These are phyloP conservation scores for Entomophthora muscae DNA, from an alignment of 371 early-diverging fungal species.

Conservation along the genomic window DNA sequence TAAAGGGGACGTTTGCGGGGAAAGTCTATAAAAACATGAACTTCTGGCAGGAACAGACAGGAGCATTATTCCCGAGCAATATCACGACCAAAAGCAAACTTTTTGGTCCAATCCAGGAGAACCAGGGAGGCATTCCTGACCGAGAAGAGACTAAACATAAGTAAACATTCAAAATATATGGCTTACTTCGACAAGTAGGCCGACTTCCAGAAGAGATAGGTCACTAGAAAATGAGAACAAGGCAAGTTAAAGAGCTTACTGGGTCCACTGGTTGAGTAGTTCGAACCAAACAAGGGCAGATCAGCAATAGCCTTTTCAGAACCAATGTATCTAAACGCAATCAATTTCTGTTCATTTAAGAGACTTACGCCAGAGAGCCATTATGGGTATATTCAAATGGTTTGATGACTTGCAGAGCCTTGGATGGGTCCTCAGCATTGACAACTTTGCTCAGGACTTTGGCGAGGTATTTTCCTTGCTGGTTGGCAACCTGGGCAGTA, in stretches of 20 bases:
- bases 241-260: slow-evolving; percentile 13
- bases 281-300: slow-evolving; percentile 53
- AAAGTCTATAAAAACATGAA: no score
- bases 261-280: slow-evolving; percentile 47
- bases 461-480: slow-evolving; percentile 76
- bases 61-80: slow-evolving; percentile 20
- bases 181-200: slow-evolving; percentile 35
- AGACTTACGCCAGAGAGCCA: slow-evolving; percentile 59
- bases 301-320: slow-evolving; percentile 81
- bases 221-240: slow-evolving; percentile 17
- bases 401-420: slow-evolving; percentile 22
- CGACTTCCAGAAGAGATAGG: slow-evolving; percentile 59
- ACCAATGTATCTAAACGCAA: slow-evolving; percentile 45
- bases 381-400: slow-evolving; percentile 68
- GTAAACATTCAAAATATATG: neutral
- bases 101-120: slow-evolving; percentile 76
- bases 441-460: slow-evolving; percentile 38
- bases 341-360: neutral
- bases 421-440: slow-evolving; percentile 21
- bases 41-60: no score
- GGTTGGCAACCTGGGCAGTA: slow-evolving; percentile 84
- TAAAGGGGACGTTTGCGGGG: no score
- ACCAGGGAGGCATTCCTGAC: slow-evolving; percentile 63
- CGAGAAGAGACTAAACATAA: slow-evolving; percentile 38
- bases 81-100: slow-evolving; percentile 70